Evolutionary conservation across 106 monocot species (phyloP), one percentile per base, ranked within the genome.

Genomic region (Cymbidium sinense): DNA sequence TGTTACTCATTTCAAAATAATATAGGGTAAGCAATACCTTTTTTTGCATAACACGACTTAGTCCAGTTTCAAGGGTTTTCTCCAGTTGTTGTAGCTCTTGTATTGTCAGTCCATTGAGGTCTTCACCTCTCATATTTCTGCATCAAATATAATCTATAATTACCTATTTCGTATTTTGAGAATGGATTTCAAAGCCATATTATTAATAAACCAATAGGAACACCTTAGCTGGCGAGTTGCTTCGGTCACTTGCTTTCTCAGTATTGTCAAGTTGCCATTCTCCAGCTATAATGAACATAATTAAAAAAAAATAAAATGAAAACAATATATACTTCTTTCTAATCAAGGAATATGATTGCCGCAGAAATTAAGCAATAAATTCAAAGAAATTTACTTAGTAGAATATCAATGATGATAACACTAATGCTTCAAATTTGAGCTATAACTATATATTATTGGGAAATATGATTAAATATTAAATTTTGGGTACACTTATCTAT

Each of bases 111-210:
- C 78, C 86, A 64, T 90, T 83, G 31, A 92, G 87, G 21, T 95
- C 85, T 64, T 93, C 87, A 77, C 92, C 92, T 72, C 78, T 85
- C 90, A 95, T 83, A 73, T 87, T 84, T 39, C 95, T 95, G 78
- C 54, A 86, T 1, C 28, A 34, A 31, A 43, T 65, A 58, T 25
- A 37, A 71, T n/a, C 18, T 71, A 71, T 12, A 39, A 71, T n/a
- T 37, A 27, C 52, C 10, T 50, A 15, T 15, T 47, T 47, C 2
- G 2, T 47, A n/a, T 50, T 72, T 55, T 23, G n/a, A n/a, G 10
- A 27, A 27, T 21, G 28, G 37, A 73, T 1, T 23, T 41, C 15
- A 21, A 7, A 17, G 21, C 13, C 0, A 75, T 19, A 21, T n/a
- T 5, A 77, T 34, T 18, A 25, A 34, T 50, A 9, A 33, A 74